Evolutionary conservation across 2,329 filamentous ascomycete genomes (phyloP), one percentile per base, ranked within the genome.

Genomic region (Fusarium sp.): DNA sequence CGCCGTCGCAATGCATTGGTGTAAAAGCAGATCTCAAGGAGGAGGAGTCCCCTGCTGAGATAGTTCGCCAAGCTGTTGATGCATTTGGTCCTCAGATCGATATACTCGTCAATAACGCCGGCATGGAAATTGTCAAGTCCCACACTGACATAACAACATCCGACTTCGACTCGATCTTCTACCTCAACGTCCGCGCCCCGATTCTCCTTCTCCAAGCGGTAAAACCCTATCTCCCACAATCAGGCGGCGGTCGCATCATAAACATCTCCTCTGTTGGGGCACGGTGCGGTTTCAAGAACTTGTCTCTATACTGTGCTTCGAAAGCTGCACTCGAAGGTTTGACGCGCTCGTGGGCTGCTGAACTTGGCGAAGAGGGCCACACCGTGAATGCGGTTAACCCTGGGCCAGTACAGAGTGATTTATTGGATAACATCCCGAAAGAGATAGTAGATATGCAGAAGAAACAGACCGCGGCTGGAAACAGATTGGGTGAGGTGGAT

Each of bases 301-400:
- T 67, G 1, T 67, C 65, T 1, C 30, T 67, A 1, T 67, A 67
- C 17, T 67, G 65, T 21, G 56, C 65, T 4, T 68, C 65, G 1
- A 67, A 67, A 21, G 64, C 65, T 9, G 65, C 65, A 11, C 24
- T 67, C 1, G 65, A 67, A 32, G 65, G 68, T 3, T 23, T 89
- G 54, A 90, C 88, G 11, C 78, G 87, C 8, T 83, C 80, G 43
- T 86, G 86, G 82, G 88, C 88, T 0, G 79, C 80, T 0, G 88
- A 90, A 75, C 17, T 67, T 10, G 65, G 65, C 4, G 72, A 62
- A 5, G 76, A 82, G 57, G 86, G 87, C 1, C 85, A 85, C 58
- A 89, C 87, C 1, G 87, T 88, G 24, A 91, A 90, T 66, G 80
- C 82, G 1, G 83, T 90, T 4, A 83, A 83, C 20, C 86, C 87